Conservation (phyloP, 176 grass and related monocot genomes). For the Oryza australiensis region DNA sequence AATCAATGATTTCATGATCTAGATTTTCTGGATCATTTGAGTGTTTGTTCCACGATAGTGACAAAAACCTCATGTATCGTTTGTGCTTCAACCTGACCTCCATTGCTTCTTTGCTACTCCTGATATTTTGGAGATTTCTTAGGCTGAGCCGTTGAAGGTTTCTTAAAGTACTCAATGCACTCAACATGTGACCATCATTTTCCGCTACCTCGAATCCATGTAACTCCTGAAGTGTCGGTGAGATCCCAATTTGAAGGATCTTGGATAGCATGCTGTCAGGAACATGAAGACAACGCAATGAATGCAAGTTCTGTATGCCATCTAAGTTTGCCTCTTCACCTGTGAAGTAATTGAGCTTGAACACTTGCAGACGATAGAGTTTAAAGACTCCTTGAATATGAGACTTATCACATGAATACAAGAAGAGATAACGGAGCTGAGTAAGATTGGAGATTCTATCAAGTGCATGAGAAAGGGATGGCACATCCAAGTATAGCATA, state of each 20-base stretch:
- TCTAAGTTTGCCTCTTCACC: background rate
- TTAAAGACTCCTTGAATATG: background rate
- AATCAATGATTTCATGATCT: conserved; percentile 14
- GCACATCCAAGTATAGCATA: background rate
- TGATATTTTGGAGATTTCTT: conserved; percentile 27
- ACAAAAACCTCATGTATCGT: background rate
- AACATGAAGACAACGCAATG: conserved; percentile 13
- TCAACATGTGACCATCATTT: conserved; percentile 20
- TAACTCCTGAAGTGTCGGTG: conserved; percentile 33
- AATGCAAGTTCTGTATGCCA: background rate
- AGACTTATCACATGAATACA: background rate
- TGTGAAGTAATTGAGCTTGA: conserved; percentile 1
- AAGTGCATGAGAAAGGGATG: background rate
- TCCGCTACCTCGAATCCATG: background rate
- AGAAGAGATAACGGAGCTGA: background rate
- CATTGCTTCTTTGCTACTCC: conserved; percentile 7
- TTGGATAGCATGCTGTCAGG: background rate
- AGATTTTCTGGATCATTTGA: background rate
- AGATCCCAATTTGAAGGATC: conserved; percentile 13
- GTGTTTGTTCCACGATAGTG: conserved; percentile 22
- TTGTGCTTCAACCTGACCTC: conserved; percentile 32
- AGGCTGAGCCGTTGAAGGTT: conserved; percentile 1
- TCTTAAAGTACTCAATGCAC: background rate
- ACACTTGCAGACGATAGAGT: conserved; percentile 32
- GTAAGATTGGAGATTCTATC: background rate